A percentile compares a stretch with the other conserved stretches of the same genome.
phyloP scores from a whole-genome alignment of 345 rosid species.

The Garcia nutans region DNA sequence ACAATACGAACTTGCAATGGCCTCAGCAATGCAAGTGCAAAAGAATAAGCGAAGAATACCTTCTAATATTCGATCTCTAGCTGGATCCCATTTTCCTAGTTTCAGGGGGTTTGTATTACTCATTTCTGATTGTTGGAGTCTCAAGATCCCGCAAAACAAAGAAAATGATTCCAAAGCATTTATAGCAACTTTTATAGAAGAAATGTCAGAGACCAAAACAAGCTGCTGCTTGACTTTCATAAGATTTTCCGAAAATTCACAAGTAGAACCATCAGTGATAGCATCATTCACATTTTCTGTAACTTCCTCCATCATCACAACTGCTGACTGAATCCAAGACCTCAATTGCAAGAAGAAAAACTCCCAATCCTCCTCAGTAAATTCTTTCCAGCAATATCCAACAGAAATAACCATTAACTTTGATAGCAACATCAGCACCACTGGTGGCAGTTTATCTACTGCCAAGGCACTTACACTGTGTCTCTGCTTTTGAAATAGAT shows the following conservation, averaged over 20 bases:
- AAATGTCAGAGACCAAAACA: constrained; percentile 51
- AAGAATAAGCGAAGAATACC: constrained; percentile 85
- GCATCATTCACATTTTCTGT: constrained; percentile 71
- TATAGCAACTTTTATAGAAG: constrained; percentile 47
- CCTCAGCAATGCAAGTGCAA: constrained; percentile 85
- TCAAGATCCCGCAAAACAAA: constrained; percentile 41
- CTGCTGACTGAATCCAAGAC: constrained; percentile 82
- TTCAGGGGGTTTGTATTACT: constrained; percentile 32
- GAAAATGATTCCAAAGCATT: constrained; percentile 73
- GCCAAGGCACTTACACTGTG: constrained; percentile 37
- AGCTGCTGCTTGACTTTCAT: constrained; percentile 55
- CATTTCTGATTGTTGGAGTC: constrained; percentile 33
- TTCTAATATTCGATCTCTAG: constrained; percentile 65
- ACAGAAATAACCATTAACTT: constrained; percentile 64
- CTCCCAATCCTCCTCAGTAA: constrained; percentile 82
- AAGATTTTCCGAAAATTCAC: constrained; percentile 36
- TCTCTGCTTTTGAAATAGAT: constrained; percentile 80
- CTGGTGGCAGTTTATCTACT: constrained; percentile 47
- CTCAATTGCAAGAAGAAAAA: constrained; percentile 61
- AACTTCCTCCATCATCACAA: constrained; percentile 84
- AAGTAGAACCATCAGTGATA: constrained; percentile 42
- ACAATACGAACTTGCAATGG: constrained; percentile 61
- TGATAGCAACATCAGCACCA: constrained; percentile 56
- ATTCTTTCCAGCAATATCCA: constrained; percentile 82
- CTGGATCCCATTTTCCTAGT: constrained; percentile 53